A percentile compares a stretch with the other conserved stretches of the same genome.
Evolutionary conservation across 2,329 filamentous ascomycete species (phyloP).

Genomic region (Truncatella angustata): DNA sequence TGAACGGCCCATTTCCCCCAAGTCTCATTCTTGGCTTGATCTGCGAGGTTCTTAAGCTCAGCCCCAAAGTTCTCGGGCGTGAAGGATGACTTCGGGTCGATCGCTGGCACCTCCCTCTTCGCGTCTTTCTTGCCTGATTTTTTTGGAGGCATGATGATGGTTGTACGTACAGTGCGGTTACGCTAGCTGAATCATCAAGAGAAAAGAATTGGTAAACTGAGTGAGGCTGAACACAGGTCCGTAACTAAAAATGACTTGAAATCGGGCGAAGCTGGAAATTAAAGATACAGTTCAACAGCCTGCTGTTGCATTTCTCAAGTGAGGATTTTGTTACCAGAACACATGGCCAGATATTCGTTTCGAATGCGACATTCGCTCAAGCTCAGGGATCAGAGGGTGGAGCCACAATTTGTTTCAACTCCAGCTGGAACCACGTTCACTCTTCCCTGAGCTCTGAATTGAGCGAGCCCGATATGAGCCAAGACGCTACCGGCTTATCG

Average conservation of each 20-base stretch:
- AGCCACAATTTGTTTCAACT: conserved; percentile 13
- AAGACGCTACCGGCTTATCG: not conserved
- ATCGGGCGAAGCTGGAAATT: not conserved
- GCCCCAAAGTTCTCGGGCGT: conserved; percentile 52
- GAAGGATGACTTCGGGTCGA: conserved; percentile 34
- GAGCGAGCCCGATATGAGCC: not conserved
- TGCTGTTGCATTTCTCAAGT: conserved; percentile 22
- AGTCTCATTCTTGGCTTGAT: conserved; percentile 29
- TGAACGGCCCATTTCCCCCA: conserved; percentile 30
- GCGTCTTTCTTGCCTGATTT: conserved; percentile 20
- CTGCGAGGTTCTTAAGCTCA: conserved; percentile 51
- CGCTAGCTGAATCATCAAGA: not conserved
- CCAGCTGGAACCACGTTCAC: not conserved
- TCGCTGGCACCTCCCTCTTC: conserved; percentile 20
- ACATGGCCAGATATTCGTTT: conserved; percentile 15
- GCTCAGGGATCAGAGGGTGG: conserved; percentile 1
- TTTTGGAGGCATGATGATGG: conserved; percentile 24
- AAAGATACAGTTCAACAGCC: conserved; percentile 25
- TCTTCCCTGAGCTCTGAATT: not conserved
- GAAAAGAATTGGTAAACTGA: too few relatives aligned
- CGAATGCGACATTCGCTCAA: conserved; percentile 9
- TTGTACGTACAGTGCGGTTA: not conserved
- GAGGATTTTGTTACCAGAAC: conserved; percentile 6
- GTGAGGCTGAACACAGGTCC: too few relatives aligned
- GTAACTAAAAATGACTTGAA: not conserved